These are phyloP conservation scores for Tephrocybe sp. DNA, from an alignment of 768 basidiomycete species.

Conservation along the genomic window DNA sequence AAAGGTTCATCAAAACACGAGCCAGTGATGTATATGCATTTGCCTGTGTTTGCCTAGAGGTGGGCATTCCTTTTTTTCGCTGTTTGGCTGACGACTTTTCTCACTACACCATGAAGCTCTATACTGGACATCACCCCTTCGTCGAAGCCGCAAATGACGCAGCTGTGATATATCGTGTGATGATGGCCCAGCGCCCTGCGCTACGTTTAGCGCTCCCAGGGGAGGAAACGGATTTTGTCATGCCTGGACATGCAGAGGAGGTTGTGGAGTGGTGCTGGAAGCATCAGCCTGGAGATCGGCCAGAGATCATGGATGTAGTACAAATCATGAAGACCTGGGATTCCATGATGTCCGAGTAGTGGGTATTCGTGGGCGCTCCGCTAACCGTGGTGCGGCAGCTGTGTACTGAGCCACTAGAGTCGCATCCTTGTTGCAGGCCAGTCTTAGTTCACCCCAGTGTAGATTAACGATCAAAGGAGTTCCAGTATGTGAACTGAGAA, in stretches of 20 bases:
- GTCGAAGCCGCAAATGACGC: constrained; percentile 19
- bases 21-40: constrained; percentile 33
- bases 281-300: constrained; percentile 17
- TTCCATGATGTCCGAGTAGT: constrained; percentile 10
- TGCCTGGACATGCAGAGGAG: constrained; percentile 15
- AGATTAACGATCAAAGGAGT: too few relatives aligned
- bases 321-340: constrained; percentile 20
- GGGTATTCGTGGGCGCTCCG: not conserved
- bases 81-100: too few relatives aligned
- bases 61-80: constrained; percentile 8
- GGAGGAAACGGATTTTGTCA: constrained; percentile 6
- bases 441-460: too few relatives aligned
- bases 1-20: constrained; percentile 22
- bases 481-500: too few relatives aligned
- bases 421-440: too few relatives aligned
- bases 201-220: constrained; percentile 7
- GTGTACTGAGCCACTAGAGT: too few relatives aligned
- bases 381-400: too few relatives aligned
- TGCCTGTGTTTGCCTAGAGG: constrained; percentile 33
- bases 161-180: constrained; percentile 17
- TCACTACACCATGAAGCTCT: constrained; percentile 3
- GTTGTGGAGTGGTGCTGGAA: constrained; percentile 21
- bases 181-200: constrained; percentile 14
- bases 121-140: constrained; percentile 17
- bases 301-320: constrained; percentile 18